Evolutionary conservation across 495 filamentous ascomycete species (phyloP).

Genomic region (Daldinia bambusicola): DNA sequence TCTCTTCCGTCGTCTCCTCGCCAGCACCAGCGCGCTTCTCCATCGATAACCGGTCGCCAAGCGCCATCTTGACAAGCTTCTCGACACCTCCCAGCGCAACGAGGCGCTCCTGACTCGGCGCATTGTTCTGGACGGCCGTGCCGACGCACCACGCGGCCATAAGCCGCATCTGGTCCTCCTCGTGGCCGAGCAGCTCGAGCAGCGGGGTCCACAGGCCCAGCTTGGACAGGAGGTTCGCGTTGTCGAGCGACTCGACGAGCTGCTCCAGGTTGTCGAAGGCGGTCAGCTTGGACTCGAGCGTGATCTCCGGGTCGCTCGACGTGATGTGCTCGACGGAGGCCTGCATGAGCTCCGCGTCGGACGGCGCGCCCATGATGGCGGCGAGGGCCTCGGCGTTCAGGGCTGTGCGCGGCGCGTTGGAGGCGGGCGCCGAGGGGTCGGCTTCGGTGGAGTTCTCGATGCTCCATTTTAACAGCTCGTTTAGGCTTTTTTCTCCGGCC

Average conservation of each 20-base stretch:
- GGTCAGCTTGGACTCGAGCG: constrained; percentile 79
- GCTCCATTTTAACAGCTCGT: constrained; percentile 90
- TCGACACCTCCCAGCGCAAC: constrained; percentile 76
- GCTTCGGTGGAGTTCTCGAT: constrained; percentile 76
- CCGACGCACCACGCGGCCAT: constrained; percentile 93
- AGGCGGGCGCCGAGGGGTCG: constrained; percentile 53
- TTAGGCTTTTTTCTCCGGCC: constrained; percentile 57
- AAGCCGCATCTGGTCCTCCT: constrained; percentile 75
- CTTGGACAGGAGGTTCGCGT: constrained; percentile 88
- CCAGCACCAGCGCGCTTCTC: constrained; percentile 26
- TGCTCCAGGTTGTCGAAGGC: constrained; percentile 98
- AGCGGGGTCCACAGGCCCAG: constrained; percentile 85
- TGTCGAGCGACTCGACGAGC: constrained; percentile 90
- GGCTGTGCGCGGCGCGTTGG: constrained; percentile 49
- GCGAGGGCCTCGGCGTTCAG: constrained; percentile 74
- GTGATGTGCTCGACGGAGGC: constrained; percentile 78
- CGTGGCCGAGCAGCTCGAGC: constrained; percentile 70
- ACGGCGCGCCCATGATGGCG: constrained; percentile 78
- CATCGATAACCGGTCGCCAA: constrained; percentile 48
- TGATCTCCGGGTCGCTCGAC: constrained; percentile 65
- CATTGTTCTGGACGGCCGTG: constrained; percentile 96
- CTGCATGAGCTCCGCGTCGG: constrained; percentile 90
- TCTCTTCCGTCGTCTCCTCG: constrained; percentile 16
- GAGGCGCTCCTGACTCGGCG: constrained; percentile 79
- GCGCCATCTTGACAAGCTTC: constrained; percentile 71